These are phyloP conservation scores for Penicillium cinerascens DNA, from an alignment of 495 filamentous ascomycete species.

Conservation along the genomic window DNA sequence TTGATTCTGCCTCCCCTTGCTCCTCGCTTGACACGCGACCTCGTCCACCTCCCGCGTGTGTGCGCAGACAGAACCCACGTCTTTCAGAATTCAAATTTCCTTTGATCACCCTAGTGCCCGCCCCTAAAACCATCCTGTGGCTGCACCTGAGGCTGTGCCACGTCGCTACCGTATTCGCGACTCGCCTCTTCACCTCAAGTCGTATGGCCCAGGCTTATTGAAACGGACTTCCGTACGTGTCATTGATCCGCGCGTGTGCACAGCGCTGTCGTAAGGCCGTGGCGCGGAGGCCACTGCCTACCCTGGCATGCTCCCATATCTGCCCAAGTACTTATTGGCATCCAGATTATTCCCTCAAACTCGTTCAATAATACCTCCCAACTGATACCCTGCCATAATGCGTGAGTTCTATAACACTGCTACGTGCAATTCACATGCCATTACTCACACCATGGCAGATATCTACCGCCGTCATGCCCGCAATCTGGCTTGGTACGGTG, in stretches of 20 bases:
- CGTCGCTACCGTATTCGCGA: not conserved
- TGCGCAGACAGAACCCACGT: not conserved
- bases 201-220: not conserved
- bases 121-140: not conserved
- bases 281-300: not conserved
- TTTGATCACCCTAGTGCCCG: not conserved
- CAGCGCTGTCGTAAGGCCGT: not conserved
- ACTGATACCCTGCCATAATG: slow-evolving; percentile 1
- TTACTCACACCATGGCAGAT: slow-evolving; percentile 25
- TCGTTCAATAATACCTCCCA: not conserved
- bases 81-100: not conserved
- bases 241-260: not conserved
- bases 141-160: not conserved
- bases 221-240: not conserved
- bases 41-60: not conserved
- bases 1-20: not conserved
- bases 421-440: not conserved
- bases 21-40: not conserved
- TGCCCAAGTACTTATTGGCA: not conserved
- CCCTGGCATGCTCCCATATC: not conserved
- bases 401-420: slow-evolving; percentile 2
- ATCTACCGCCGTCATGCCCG: slow-evolving; percentile 43
- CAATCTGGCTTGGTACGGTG: slow-evolving; percentile 46
- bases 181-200: not conserved
- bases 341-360: not conserved